Conservation (phyloP, 2,329 filamentous ascomycete genomes). For the Apiospora rasikravindrae region DNA sequence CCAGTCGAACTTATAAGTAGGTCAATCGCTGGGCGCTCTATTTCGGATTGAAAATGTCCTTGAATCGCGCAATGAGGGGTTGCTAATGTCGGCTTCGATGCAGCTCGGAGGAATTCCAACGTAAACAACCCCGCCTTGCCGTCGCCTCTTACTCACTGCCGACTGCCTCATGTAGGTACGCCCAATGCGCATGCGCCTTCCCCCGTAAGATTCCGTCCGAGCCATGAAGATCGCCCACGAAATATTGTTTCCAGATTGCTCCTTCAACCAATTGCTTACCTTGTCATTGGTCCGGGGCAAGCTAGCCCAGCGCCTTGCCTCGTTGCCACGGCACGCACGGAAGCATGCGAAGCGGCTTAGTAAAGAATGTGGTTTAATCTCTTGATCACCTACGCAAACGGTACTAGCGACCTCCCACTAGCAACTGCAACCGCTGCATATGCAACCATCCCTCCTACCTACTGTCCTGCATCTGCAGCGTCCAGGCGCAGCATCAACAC, state of each 20-base stretch:
- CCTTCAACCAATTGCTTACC: not conserved
- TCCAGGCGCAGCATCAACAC: not conserved
- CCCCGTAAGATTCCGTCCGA: not conserved
- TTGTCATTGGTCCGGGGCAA: not conserved
- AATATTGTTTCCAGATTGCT: not conserved
- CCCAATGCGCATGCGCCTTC: not conserved
- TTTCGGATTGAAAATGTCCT: no score
- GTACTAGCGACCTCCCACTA: not conserved
- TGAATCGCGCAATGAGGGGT: conserved; percentile 3
- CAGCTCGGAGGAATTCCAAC: not conserved
- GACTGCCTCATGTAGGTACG: no score
- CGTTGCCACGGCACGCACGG: no score
- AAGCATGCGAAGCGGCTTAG: no score
- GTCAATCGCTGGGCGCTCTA: no score
- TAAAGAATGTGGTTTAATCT: no score
- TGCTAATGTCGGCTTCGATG: not conserved
- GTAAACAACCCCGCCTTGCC: not conserved
- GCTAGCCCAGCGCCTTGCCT: no score
- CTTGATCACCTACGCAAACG: not conserved
- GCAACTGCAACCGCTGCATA: not conserved
- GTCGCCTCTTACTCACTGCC: no score
- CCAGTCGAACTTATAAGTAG: no score
- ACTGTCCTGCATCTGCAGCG: not conserved
- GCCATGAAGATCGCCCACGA: not conserved
- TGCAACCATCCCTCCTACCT: not conserved